These are phyloP conservation scores for Pelargonium australe DNA, from an alignment of 441 rosid genomes.

Conservation along the genomic window DNA sequence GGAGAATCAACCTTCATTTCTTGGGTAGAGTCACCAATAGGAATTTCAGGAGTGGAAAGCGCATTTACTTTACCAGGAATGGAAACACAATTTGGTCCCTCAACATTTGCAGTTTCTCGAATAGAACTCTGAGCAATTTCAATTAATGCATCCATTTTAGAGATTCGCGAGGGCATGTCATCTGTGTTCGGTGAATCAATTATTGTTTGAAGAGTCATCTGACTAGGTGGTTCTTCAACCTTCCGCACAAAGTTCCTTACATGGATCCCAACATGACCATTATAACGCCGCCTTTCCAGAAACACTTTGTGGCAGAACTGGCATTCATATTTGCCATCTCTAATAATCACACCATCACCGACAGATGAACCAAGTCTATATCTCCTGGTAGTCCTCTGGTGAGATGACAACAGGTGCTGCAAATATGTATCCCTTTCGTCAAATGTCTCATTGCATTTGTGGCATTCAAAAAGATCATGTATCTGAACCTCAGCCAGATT, in stretches of 20 bases:
- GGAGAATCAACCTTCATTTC: slow-evolving; percentile 34
- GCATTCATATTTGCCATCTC: slow-evolving; percentile 70
- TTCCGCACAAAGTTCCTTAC: slow-evolving; percentile 64
- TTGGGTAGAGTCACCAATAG: slow-evolving; percentile 27
- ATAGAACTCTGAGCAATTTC: slow-evolving; percentile 79
- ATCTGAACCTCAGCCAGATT: slow-evolving; percentile 54
- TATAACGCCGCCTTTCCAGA: slow-evolving; percentile 59
- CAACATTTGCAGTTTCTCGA: slow-evolving; percentile 35
- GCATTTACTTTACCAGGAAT: slow-evolving; percentile 24
- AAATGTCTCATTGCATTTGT: slow-evolving; percentile 58
- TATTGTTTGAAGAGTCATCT: slow-evolving; percentile 28
- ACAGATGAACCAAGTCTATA: slow-evolving; percentile 64
- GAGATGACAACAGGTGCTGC: slow-evolving; percentile 62
- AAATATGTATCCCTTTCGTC: slow-evolving; percentile 58
- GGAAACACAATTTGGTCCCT: slow-evolving; percentile 25
- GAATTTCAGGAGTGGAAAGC: slow-evolving; percentile 29
- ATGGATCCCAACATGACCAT: slow-evolving; percentile 70
- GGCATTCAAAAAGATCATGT: slow-evolving; percentile 56
- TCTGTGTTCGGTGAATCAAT: slow-evolving; percentile 31
- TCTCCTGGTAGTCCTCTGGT: slow-evolving; percentile 55
- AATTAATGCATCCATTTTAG: slow-evolving; percentile 76
- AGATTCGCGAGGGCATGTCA: slow-evolving; percentile 39
- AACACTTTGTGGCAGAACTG: slow-evolving; percentile 72
- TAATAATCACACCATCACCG: slow-evolving; percentile 65
- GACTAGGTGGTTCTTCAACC: slow-evolving; percentile 47